Evolutionary conservation across 345 rosid species (phyloP), one percentile per base, ranked within the genome.

Genomic region (Jatropha curcas): DNA sequence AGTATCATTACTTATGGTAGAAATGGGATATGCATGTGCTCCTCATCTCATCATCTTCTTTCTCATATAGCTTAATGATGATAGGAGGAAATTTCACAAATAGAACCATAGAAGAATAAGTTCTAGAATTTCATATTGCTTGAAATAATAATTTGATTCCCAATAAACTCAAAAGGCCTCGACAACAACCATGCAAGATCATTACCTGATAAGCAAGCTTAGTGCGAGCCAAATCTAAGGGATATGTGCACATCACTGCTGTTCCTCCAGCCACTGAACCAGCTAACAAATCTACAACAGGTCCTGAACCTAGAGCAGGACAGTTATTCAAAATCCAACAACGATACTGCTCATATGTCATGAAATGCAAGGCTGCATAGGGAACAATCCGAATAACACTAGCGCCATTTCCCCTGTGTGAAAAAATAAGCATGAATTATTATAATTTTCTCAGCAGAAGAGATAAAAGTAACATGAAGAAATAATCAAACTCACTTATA

Each of bases 251-350:
- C 66, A 95, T 79, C 22, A 92, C 99, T 41, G 99, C 98, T 57
- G 98, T 95, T 78, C 99, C 99, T 31, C 99, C 99, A 76, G 99
- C 90, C 65, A 83, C 85, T 39, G 99, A 86, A 68, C 99, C 99
- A 76, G 99, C 99, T 74, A 95, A 78, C 34, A 95, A 91, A 90
- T 95, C 99, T 74, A 91, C 71, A 61, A 92, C 71, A 30, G 98
- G 97, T 52, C 99, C 97, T 61, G 97, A 85, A 69, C 98, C 99
- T 35, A 92, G 55, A 25, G 86, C 79, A n/a, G 86, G 75, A 68
- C 80, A 84, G 50, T 91, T 89, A 75, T 91, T 79, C 84, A 92
- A 80, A 72, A 92, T 90, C 94, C 94, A 95, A 77, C 81, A 81
- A 34, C 97, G 98, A 74, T 95, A 95, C 72, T 84, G 87, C 85